Conservation (phyloP, 345 rosid genomes). For the Syzygium jambos region DNA sequence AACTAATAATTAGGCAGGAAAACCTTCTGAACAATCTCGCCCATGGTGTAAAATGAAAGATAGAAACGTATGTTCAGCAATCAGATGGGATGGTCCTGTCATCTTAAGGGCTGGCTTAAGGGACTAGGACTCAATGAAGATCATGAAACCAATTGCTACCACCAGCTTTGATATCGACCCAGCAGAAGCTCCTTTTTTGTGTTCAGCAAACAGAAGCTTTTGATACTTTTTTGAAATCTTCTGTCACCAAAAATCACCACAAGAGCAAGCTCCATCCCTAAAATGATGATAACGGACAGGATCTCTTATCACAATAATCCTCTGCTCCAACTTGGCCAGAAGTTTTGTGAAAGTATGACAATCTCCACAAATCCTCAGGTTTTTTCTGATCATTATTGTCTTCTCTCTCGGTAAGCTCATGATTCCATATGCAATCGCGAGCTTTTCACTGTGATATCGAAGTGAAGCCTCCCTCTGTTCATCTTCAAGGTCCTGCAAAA, state of each 20-base stretch:
- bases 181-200: background rate
- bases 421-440: conserved; percentile 51
- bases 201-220: background rate
- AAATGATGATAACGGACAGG: conserved; percentile 66
- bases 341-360: conserved; percentile 62
- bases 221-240: background rate
- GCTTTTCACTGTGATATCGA: conserved; percentile 56
- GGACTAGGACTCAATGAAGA: background rate
- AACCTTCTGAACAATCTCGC: background rate
- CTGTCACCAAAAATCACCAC: conserved; percentile 60
- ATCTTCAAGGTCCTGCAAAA: conserved; percentile 60
- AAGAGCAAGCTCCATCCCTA: conserved; percentile 46
- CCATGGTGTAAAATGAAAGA: background rate
- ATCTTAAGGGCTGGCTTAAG: background rate
- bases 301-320: conserved; percentile 49
- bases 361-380: conserved; percentile 60
- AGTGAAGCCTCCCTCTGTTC: conserved; percentile 64
- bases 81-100: background rate
- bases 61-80: background rate
- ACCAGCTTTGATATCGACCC: background rate
- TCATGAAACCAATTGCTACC: background rate
- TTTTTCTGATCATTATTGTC: conserved; percentile 54
- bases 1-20: background rate
- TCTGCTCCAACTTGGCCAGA: conserved; percentile 36
- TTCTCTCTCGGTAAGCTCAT: conserved; percentile 25